Percentiles rank a stretch among this genome's conserved stretches.
phyloP scores from a whole-genome alignment of 2,329 filamentous ascomycete species.

The Neodidymelliopsis sp. region DNA sequence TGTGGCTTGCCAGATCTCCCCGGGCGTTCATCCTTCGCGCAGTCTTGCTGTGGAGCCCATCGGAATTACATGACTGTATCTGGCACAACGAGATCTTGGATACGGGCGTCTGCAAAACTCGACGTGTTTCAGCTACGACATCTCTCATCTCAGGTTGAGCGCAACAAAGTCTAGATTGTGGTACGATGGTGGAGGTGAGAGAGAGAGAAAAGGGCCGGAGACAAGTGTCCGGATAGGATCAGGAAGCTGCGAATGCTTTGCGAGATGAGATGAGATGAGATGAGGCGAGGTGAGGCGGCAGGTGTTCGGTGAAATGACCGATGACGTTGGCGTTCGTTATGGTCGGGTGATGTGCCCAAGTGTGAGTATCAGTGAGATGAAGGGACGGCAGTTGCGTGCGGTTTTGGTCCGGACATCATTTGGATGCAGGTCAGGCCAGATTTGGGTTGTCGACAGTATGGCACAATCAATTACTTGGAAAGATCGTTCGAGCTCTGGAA shows the following conservation, averaged over 20 bases:
- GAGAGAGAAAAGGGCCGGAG: background rate
- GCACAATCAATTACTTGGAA: too few relatives aligned
- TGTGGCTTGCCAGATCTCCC: slow-evolving; percentile 6
- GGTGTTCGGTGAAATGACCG: background rate
- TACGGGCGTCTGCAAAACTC: too few relatives aligned
- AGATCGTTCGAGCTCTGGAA: too few relatives aligned
- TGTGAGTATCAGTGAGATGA: too few relatives aligned
- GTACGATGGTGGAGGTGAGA: background rate
- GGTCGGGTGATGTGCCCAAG: background rate
- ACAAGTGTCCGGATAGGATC: background rate
- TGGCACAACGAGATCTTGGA: background rate
- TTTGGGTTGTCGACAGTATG: too few relatives aligned
- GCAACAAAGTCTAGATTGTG: background rate
- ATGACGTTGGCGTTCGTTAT: background rate
- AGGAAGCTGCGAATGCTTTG: slow-evolving; percentile 5
- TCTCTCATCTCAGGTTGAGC: too few relatives aligned
- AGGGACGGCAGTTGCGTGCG: too few relatives aligned
- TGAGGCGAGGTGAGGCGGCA: background rate
- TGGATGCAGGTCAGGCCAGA: too few relatives aligned
- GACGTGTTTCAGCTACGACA: too few relatives aligned
- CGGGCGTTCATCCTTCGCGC: slow-evolving; percentile 4
- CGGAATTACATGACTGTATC: slow-evolving; percentile 3
- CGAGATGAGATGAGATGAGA: background rate
- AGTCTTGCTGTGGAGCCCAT: slow-evolving; percentile 1
- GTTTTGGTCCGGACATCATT: too few relatives aligned